A percentile compares a stretch with the other conserved stretches of the same genome.
Evolutionary conservation across 441 rosid species (phyloP).

Genomic region (Erodium moschatum): DNA sequence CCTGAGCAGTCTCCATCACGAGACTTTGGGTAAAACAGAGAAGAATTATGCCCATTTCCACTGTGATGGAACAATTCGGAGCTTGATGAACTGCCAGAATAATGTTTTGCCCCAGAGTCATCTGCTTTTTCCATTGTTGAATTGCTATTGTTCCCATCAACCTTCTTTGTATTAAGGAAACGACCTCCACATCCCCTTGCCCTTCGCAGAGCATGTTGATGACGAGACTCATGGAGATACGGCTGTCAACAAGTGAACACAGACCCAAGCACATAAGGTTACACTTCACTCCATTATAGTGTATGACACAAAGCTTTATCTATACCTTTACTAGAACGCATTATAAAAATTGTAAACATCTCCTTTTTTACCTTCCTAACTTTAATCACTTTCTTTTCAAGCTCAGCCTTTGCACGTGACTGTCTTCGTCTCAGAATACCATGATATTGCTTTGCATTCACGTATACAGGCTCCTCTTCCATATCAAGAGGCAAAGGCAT

Average conservation of each 20-base stretch:
- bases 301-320: neutral
- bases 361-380: constrained; percentile 34
- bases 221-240: constrained; percentile 50
- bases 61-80: constrained; percentile 15
- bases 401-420: constrained; percentile 44
- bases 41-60: constrained; percentile 9
- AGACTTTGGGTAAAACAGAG: constrained; percentile 20
- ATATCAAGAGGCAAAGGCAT: constrained; percentile 42
- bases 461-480: constrained; percentile 45
- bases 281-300: neutral
- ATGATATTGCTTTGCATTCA: constrained; percentile 44
- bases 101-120: constrained; percentile 12
- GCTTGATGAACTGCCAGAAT: too few species aligned
- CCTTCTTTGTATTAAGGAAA: constrained; percentile 43
- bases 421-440: constrained; percentile 43
- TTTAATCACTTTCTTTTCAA: constrained; percentile 34
- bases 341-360: too few species aligned
- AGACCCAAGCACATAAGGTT: neutral
- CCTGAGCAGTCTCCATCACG: constrained; percentile 23
- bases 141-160: constrained; percentile 21
- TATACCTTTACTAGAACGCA: too few species aligned
- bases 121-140: constrained; percentile 24
- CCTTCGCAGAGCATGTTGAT: constrained; percentile 43
- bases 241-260: constrained; percentile 27
- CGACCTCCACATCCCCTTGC: constrained; percentile 49